These are phyloP conservation scores for Lumnitzera racemosa DNA, from an alignment of 345 rosid species.

Conservation along the genomic window DNA sequence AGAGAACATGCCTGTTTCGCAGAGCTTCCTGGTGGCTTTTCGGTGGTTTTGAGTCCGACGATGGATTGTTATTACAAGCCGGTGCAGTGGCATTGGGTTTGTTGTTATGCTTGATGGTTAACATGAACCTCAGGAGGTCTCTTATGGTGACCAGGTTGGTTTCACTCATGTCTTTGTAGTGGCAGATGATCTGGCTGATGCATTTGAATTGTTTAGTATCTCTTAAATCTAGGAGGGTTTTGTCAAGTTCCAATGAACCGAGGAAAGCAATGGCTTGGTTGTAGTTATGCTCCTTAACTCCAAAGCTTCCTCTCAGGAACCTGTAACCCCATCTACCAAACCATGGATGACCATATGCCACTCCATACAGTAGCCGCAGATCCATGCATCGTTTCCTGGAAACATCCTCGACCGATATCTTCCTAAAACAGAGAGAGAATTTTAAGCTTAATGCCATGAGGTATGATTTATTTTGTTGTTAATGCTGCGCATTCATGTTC, in stretches of 20 bases:
- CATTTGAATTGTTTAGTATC: constrained; percentile 18
- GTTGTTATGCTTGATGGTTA: constrained; percentile 39
- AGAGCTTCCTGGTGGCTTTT: constrained; percentile 5
- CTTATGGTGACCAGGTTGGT: constrained; percentile 45
- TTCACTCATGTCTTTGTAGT: constrained; percentile 58
- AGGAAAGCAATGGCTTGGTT: constrained; percentile 56
- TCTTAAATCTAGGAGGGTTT: constrained; percentile 35
- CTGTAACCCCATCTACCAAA: constrained; percentile 88
- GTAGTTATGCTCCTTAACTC: constrained; percentile 54
- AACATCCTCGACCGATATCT: constrained; percentile 59
- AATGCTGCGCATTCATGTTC: not conserved
- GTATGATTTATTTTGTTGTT: not conserved
- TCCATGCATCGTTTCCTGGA: constrained; percentile 68
- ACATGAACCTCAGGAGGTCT: constrained; percentile 71
- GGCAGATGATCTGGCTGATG: constrained; percentile 36
- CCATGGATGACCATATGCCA: constrained; percentile 86
- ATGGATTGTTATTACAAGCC: constrained; percentile 6
- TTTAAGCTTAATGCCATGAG: not conserved
- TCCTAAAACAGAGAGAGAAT: constrained; percentile 26
- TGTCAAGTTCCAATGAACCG: constrained; percentile 47
- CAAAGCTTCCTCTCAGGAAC: constrained; percentile 69
- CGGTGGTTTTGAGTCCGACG: constrained; percentile 13
- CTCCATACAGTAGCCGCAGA: constrained; percentile 68
- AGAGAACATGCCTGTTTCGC: constrained; percentile 18
- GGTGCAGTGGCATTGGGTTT: constrained; percentile 12